These are phyloP conservation scores for Arthroderma sp. DNA, from an alignment of 2,329 filamentous ascomycete genomes.

Conservation along the genomic window DNA sequence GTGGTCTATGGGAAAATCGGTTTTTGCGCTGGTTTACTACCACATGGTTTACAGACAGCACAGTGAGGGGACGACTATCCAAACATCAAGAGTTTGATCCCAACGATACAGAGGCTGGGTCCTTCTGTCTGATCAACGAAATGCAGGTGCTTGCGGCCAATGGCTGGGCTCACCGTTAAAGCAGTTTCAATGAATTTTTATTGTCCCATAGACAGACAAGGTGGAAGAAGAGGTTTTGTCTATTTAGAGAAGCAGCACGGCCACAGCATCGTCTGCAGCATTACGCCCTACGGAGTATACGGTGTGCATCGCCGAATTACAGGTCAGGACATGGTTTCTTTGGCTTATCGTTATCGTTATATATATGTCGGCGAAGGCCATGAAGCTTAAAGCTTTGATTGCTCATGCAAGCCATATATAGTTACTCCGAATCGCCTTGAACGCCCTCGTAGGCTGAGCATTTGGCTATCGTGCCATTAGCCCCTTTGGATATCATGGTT, in stretches of 20 bases:
- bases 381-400: too few species aligned
- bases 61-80: constrained; percentile 9
- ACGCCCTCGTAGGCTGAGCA: too few species aligned
- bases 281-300: neutral
- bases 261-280: neutral
- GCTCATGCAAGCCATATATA: too few species aligned
- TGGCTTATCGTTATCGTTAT: neutral
- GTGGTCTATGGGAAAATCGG: constrained; percentile 49
- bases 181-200: neutral
- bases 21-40: constrained; percentile 28
- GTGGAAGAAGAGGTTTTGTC: neutral
- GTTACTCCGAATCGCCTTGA: too few species aligned
- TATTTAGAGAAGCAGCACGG: neutral
- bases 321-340: neutral
- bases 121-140: constrained; percentile 47
- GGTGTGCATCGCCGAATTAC: neutral
- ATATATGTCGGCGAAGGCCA: neutral
- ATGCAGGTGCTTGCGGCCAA: constrained; percentile 48
- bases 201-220: neutral
- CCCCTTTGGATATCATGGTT: too few species aligned
- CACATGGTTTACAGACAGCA: constrained; percentile 19
- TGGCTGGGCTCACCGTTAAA: constrained; percentile 47
- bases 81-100: constrained; percentile 12
- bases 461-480: too few species aligned
- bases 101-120: constrained; percentile 35